Conservation (phyloP, 2,329 filamentous ascomycete species). For the Beauveria scarabaeidicola region DNA sequence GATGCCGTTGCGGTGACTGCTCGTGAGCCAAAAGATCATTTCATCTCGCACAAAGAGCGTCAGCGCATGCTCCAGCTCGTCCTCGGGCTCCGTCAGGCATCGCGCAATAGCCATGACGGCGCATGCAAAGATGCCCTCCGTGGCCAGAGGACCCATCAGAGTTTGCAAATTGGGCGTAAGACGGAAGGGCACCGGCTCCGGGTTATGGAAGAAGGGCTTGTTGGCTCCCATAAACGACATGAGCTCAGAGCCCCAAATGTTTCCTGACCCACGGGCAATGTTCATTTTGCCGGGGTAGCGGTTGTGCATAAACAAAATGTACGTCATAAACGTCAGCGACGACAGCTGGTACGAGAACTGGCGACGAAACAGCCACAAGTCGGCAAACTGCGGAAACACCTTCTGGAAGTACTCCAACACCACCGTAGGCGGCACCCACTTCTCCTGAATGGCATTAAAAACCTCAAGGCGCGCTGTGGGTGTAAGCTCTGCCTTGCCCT, state of each 20-base stretch:
- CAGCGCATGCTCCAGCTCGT: constrained; percentile 89
- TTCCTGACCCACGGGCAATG: constrained; percentile 78
- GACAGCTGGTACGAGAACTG: constrained; percentile 96
- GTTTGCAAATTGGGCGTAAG: constrained; percentile 94
- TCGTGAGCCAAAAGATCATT: constrained; percentile 94
- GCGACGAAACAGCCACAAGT: constrained; percentile 97
- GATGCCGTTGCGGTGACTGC: constrained; percentile 52
- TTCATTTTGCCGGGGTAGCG: constrained; percentile 93
- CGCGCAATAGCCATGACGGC: constrained; percentile 94
- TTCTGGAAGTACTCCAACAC: constrained; percentile 83
- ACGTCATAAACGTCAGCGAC: constrained; percentile 95
- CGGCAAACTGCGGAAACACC: constrained; percentile 78
- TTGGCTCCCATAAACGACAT: constrained; percentile 79
- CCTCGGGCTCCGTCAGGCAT: constrained; percentile 80
- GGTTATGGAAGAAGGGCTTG: constrained; percentile 89
- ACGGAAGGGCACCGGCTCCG: constrained; percentile 92
- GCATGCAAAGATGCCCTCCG: constrained; percentile 92
- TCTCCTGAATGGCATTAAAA: constrained; percentile 89
- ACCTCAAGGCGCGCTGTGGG: constrained; percentile 76
- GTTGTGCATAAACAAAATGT: constrained; percentile 94
- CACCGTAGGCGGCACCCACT: constrained; percentile 77
- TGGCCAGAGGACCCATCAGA: constrained; percentile 89
- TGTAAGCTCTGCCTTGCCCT: constrained; percentile 58
- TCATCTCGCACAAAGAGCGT: constrained; percentile 94
- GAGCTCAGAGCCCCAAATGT: constrained; percentile 93